Evolutionary conservation across 1,284 basidiomycete genomes (phyloP).

Genomic region (Phellinidium pouzarii): DNA sequence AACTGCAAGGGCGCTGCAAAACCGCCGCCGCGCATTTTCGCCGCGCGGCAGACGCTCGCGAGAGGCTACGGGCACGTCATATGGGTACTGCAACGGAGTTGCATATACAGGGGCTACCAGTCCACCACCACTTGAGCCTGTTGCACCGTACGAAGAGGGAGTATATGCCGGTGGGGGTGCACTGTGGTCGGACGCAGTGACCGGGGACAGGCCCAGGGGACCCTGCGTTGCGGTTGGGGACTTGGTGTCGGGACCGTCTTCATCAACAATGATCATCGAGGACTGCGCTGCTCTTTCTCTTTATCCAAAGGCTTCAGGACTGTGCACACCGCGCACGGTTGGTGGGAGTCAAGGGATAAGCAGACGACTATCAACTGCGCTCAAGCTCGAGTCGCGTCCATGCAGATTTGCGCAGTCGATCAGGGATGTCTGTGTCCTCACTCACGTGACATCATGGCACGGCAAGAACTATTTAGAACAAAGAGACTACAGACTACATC

Average conservation of each 20-base stretch:
- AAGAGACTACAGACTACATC: too few relatives aligned
- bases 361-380: neutral
- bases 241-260: conserved; percentile 6
- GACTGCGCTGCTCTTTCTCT: too few relatives aligned
- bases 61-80: conserved; percentile 1
- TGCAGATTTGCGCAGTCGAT: conserved; percentile 12
- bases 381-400: neutral
- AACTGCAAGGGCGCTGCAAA: conserved; percentile 3
- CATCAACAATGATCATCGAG: conserved; percentile 11
- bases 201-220: too few relatives aligned
- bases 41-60: neutral
- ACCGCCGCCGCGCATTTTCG: conserved; percentile 10
- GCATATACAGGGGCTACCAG: neutral
- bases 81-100: conserved; percentile 4
- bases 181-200: neutral
- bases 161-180: conserved; percentile 12
- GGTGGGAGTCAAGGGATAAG: neutral
- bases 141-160: neutral
- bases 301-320: too few relatives aligned
- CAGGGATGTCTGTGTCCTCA: too few relatives aligned
- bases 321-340: neutral
- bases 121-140: neutral
- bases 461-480: too few relatives aligned
- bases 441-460: too few relatives aligned
- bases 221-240: neutral